These are phyloP conservation scores for Candida boleticola DNA, from an alignment of 805 yeast species.

Conservation along the genomic window DNA sequence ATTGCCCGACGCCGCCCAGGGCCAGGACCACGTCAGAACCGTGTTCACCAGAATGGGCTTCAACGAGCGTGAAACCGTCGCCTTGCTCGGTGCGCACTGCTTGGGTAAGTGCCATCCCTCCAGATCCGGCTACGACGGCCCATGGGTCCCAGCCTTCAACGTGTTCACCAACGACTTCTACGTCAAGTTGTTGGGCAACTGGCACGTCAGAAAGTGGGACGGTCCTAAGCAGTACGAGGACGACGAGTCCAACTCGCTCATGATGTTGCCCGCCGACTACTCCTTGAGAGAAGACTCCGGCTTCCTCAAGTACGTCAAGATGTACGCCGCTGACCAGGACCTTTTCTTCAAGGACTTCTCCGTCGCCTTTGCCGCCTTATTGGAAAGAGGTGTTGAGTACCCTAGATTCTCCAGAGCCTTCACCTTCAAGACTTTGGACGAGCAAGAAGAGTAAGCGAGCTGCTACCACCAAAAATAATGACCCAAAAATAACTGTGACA, in stretches of 20 bases:
- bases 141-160: conserved; percentile 44
- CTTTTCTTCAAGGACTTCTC: conserved; percentile 51
- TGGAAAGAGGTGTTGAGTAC: conserved; percentile 48
- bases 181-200: conserved; percentile 43
- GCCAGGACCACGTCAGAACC: conserved; percentile 60
- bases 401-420: conserved; percentile 46
- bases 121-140: conserved; percentile 40
- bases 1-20: conserved; percentile 71
- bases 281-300: conserved; percentile 47
- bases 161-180: conserved; percentile 42
- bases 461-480: neutral
- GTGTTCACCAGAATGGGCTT: conserved; percentile 58
- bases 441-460: conserved; percentile 47
- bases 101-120: conserved; percentile 39
- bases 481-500: neutral
- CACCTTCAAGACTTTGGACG: conserved; percentile 66
- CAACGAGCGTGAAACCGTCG: conserved; percentile 39
- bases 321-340: conserved; percentile 49
- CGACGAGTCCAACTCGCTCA: conserved; percentile 35
- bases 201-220: conserved; percentile 50
- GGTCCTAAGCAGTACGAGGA: conserved; percentile 43
- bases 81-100: conserved; percentile 43
- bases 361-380: conserved; percentile 42
- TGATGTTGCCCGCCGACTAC: conserved; percentile 63
- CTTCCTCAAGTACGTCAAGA: conserved; percentile 45